A percentile compares a stretch with the other conserved stretches of the same genome.
These are phyloP conservation scores for Macrophomina pseudophaseolina DNA, from an alignment of 2,329 filamentous ascomycete genomes.

Conservation along the genomic window DNA sequence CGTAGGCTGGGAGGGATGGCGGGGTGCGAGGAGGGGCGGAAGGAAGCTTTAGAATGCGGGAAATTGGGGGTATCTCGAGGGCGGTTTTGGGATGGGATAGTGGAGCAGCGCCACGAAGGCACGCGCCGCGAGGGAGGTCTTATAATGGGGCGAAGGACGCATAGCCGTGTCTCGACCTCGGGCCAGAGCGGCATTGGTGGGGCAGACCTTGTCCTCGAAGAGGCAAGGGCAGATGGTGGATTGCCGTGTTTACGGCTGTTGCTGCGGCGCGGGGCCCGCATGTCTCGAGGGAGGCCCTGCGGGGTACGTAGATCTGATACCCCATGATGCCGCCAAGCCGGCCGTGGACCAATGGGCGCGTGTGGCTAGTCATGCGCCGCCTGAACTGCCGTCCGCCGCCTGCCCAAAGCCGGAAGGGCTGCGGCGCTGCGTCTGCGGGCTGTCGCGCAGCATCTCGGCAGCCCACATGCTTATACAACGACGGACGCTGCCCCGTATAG, in stretches of 20 bases:
- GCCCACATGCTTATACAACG: conserved; percentile 5
- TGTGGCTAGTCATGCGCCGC: not conserved
- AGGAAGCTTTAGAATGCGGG: not conserved
- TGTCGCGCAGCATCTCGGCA: conserved; percentile 2
- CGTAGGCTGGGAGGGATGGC: too few species aligned
- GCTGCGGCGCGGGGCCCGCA: conserved; percentile 17
- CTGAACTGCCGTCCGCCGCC: not conserved
- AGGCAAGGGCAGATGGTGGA: conserved; percentile 4
- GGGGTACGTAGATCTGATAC: conserved; percentile 22
- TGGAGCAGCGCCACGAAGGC: not conserved
- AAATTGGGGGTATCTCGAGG: conserved; percentile 2
- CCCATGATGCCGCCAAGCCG: conserved; percentile 10
- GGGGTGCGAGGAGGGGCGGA: not conserved
- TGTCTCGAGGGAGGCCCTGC: conserved; percentile 1
- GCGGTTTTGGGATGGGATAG: not conserved
- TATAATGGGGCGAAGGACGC: not conserved
- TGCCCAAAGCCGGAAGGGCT: conserved; percentile 3
- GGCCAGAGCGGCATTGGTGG: conserved; percentile 11
- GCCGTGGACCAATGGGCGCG: not conserved
- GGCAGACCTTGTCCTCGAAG: not conserved
- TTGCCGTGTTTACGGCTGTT: not conserved
- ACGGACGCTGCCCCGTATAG: not conserved
- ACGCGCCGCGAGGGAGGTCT: not conserved
- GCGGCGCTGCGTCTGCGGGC: not conserved
- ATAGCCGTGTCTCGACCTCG: conserved; percentile 4